Evolutionary conservation across 2,329 filamentous ascomycete species (phyloP).

Genomic region (Xylariales sp.): DNA sequence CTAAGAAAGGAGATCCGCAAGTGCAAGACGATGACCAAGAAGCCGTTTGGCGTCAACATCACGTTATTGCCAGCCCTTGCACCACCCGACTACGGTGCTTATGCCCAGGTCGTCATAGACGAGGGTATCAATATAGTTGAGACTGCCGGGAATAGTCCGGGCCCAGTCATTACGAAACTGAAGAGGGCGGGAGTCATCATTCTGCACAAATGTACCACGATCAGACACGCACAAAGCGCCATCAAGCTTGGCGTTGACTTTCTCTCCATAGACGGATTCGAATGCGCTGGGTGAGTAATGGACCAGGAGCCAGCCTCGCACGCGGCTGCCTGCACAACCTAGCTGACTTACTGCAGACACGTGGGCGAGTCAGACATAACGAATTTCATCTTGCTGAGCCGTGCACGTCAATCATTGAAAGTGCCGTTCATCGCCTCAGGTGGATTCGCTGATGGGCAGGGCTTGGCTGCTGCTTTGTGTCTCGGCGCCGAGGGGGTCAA

Average conservation of each 20-base stretch:
- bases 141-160: slow-evolving; percentile 83
- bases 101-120: slow-evolving; percentile 88
- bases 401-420: slow-evolving; percentile 76
- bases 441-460: slow-evolving; percentile 91
- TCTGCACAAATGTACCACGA: slow-evolving; percentile 96
- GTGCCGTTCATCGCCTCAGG: slow-evolving; percentile 94
- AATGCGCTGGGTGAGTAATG: slow-evolving; percentile 68
- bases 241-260: slow-evolving; percentile 96
- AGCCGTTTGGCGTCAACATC: slow-evolving; percentile 89
- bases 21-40: slow-evolving; percentile 73
- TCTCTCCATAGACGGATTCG: slow-evolving; percentile 93
- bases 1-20: slow-evolving; percentile 89
- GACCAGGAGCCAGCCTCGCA: not conserved
- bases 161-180: slow-evolving; percentile 82
- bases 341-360: slow-evolving; percentile 38
- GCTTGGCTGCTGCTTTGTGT: slow-evolving; percentile 82
- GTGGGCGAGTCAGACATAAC: slow-evolving; percentile 85
- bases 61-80: slow-evolving; percentile 87
- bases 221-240: slow-evolving; percentile 85
- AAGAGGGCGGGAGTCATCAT: slow-evolving; percentile 76
- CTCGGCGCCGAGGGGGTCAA: slow-evolving; percentile 93
- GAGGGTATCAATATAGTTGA: slow-evolving; percentile 90
- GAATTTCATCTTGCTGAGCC: slow-evolving; percentile 81
- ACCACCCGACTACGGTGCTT: slow-evolving; percentile 87
- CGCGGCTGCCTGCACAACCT: slow-evolving; percentile 1